Percentiles rank a stretch among this genome's conserved stretches.
Evolutionary conservation across 495 filamentous ascomycete genomes (phyloP).

Genomic region (Tuber melanosporum): DNA sequence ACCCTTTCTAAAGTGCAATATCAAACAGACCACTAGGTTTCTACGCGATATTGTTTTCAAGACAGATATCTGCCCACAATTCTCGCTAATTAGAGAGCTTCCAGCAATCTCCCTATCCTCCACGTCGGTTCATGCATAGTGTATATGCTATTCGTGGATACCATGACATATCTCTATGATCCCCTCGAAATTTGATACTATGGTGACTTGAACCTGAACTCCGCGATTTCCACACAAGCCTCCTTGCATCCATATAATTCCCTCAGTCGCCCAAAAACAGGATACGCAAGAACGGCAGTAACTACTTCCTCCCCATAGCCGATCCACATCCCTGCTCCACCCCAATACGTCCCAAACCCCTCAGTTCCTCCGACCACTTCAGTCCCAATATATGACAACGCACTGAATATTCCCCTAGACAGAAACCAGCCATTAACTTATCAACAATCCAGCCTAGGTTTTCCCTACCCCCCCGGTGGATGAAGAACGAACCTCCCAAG

Average conservation of each 20-base stretch:
- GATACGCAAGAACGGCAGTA: neutral
- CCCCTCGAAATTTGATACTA: neutral
- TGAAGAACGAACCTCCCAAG: neutral
- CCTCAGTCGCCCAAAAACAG: neutral
- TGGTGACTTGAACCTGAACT: neutral
- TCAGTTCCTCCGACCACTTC: neutral
- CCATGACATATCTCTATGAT: neutral
- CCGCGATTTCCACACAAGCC: neutral
- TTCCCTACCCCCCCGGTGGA: no score
- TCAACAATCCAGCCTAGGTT: neutral
- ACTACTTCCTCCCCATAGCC: no score
- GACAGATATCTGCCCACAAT: neutral
- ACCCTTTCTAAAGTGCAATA: neutral
- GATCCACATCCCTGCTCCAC: neutral
- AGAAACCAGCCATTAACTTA: neutral
- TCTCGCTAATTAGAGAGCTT: neutral
- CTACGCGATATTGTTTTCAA: neutral
- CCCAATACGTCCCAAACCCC: neutral
- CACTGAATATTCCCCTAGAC: neutral
- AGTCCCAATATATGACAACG: neutral
- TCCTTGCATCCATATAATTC: neutral
- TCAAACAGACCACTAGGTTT: neutral
- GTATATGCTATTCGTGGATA: neutral
- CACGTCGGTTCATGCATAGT: neutral
- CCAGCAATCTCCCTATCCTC: neutral